These are phyloP conservation scores for Voacanga thouarsii DNA, from an alignment of 257 asterid species.

Conservation along the genomic window DNA sequence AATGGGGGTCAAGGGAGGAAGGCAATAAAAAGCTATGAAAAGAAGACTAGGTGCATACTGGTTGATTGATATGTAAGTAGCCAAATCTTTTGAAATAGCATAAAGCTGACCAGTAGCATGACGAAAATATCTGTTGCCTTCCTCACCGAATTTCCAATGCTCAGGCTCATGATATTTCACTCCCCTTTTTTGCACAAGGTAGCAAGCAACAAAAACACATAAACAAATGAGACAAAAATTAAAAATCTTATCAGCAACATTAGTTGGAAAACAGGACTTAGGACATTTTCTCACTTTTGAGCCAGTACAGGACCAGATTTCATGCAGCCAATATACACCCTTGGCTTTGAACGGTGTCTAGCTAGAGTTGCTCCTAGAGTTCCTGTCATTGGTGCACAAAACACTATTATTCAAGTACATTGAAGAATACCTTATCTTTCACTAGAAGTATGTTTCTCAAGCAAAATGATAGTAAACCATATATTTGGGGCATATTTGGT, in stretches of 20 bases:
- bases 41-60: conserved; percentile 41
- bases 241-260: neutral
- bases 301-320: conserved; percentile 92
- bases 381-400: conserved; percentile 40
- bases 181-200: conserved; percentile 45
- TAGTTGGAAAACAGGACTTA: neutral
- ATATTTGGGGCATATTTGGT: neutral
- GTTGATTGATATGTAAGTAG: conserved; percentile 73
- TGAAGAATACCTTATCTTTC: neutral
- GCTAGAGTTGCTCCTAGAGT: conserved; percentile 73
- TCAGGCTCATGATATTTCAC: conserved; percentile 93
- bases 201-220: conserved; percentile 6
- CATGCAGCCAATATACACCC: conserved; percentile 94
- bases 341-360: conserved; percentile 69
- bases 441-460: neutral
- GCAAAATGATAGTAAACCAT: neutral
- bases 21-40: neutral
- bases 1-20: neutral
- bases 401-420: neutral
- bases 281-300: conserved; percentile 58
- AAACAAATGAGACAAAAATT: neutral
- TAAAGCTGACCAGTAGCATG: conserved; percentile 95
- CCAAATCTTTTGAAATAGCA: conserved; percentile 85
- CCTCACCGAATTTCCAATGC: conserved; percentile 94
- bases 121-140: conserved; percentile 87